Conservation (phyloP, 2,329 filamentous ascomycete species). For the Berkeleyomyces basicola region DNA sequence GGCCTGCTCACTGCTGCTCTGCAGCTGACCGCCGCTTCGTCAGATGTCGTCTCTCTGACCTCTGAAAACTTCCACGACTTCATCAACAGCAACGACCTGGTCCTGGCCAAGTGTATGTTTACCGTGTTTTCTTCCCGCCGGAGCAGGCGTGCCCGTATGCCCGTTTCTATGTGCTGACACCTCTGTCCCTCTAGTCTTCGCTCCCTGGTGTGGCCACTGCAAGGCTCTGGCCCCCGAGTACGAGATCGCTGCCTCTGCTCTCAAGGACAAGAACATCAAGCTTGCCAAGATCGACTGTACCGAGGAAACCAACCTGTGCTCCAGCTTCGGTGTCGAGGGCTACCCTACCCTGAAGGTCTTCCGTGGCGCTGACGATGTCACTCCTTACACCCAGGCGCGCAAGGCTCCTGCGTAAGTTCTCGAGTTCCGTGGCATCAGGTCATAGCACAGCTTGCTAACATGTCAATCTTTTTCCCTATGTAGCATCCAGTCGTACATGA, state of each 20-base stretch:
- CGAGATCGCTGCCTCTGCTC: conserved; percentile 65
- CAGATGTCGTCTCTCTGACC: conserved; percentile 73
- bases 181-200: conserved; percentile 48
- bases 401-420: conserved; percentile 59
- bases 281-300: conserved; percentile 90
- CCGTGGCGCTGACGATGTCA: conserved; percentile 68
- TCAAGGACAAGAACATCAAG: conserved; percentile 78
- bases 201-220: conserved; percentile 96
- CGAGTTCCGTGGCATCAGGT: background rate
- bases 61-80: conserved; percentile 78
- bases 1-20: conserved; percentile 39
- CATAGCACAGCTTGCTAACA: conserved; percentile 6
- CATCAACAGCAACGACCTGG: conserved; percentile 68
- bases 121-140: background rate
- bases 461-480: background rate
- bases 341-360: conserved; percentile 99
- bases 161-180: background rate
- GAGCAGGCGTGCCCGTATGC: background rate
- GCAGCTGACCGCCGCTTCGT: conserved; percentile 46
- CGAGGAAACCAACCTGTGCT: conserved; percentile 81
- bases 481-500: conserved; percentile 73
- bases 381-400: conserved; percentile 74
- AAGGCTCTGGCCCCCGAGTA: conserved; percentile 92
- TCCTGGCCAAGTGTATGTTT: conserved; percentile 78
- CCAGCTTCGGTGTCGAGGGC: conserved; percentile 78